A percentile compares a stretch with the other conserved stretches of the same genome.
Conservation (phyloP, 1,284 basidiomycete genomes). For the Marasmius fiardii region DNA sequence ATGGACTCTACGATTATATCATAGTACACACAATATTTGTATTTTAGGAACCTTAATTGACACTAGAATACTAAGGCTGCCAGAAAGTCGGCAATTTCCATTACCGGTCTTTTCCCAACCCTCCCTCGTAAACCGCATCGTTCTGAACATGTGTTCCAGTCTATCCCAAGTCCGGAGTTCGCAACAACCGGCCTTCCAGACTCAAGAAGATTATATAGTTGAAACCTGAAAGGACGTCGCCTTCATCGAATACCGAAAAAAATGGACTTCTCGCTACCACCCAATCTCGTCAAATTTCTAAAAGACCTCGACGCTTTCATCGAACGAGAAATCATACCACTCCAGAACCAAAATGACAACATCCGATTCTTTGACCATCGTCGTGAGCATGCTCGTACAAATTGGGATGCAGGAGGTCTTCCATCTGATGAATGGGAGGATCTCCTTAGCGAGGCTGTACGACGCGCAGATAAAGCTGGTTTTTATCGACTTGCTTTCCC, state of each 20-base stretch:
- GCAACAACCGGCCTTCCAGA: no score
- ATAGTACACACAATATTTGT: neutral
- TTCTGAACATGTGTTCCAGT: no score
- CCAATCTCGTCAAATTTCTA: conserved; percentile 3
- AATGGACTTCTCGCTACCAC: conserved; percentile 9
- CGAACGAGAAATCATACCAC: conserved; percentile 4
- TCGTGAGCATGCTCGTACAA: conserved; percentile 8
- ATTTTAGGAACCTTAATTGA: no score
- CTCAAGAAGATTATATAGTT: neutral
- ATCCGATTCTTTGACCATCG: conserved; percentile 13
- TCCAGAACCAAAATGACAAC: conserved; percentile 9
- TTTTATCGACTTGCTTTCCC: conserved; percentile 9
- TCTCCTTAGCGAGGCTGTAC: conserved; percentile 3
- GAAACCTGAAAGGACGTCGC: no score
- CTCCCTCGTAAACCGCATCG: no score
- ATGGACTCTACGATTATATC: neutral
- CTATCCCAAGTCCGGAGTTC: no score
- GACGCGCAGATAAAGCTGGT: conserved; percentile 9
- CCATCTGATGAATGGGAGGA: conserved; percentile 8
- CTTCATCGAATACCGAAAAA: neutral
- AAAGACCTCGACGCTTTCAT: conserved; percentile 9
- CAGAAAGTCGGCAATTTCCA: no score
- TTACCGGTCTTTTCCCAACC: no score
- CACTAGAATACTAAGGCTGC: no score
- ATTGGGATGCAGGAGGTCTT: conserved; percentile 8